A percentile compares a stretch with the other conserved stretches of the same genome.
These are phyloP conservation scores for Leishmania guyanensis DNA, from an alignment of 208 protist genomes.

Conservation along the genomic window DNA sequence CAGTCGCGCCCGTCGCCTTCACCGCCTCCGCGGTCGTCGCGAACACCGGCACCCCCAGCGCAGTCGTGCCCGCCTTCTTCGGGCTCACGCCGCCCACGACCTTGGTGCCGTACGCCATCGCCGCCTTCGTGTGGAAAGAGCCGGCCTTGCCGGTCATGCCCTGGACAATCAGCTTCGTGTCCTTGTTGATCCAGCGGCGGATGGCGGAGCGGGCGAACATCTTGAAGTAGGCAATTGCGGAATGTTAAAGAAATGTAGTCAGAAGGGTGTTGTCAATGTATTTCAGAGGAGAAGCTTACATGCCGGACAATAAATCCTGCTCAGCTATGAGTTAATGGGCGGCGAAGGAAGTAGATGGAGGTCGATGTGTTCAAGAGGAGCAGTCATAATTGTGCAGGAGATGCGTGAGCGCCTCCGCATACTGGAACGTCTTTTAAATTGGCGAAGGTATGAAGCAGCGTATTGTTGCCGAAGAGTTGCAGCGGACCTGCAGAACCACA, in stretches of 20 bases:
- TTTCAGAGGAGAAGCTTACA: not conserved
- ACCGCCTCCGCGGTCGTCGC: constrained; percentile 87
- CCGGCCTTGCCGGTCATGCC: constrained; percentile 99
- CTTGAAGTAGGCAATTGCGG: not conserved
- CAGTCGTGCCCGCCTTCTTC: constrained; percentile 94
- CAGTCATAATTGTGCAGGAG: not conserved
- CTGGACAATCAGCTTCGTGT: constrained; percentile 99
- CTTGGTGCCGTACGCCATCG: constrained; percentile 98
- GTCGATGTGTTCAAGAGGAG: not conserved
- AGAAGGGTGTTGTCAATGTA: not conserved
- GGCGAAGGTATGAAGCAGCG: not conserved
- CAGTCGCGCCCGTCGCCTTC: constrained; percentile 92
- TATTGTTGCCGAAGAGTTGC: not conserved
- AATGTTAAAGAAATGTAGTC: not conserved
- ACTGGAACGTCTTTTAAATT: not conserved
- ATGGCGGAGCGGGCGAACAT: constrained; percentile 72
- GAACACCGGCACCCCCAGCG: constrained; percentile 97
- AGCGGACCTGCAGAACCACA: too few relatives aligned
- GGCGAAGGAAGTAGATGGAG: not conserved
- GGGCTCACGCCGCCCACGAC: constrained; percentile 98
- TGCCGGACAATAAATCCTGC: not conserved
- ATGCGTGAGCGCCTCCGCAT: not conserved
- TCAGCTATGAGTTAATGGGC: not conserved
- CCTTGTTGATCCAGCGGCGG: constrained; percentile 89
- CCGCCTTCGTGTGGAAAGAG: constrained; percentile 97